These are phyloP conservation scores for Zhuliangozyma blackwelliae DNA, from an alignment of 1,139 yeast species.

Conservation along the genomic window DNA sequence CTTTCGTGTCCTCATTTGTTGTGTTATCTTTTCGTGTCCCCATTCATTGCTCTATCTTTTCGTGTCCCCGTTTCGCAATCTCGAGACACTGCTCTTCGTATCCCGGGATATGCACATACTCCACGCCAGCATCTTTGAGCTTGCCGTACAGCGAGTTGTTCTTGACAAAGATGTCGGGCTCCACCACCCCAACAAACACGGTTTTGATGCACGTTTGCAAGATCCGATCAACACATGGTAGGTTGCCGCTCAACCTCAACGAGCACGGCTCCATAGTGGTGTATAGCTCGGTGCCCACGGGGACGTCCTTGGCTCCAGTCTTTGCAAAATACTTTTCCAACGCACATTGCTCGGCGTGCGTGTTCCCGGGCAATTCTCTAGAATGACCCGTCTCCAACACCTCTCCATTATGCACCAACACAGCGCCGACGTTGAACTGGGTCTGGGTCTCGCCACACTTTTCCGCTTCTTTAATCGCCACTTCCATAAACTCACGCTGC, in stretches of 20 bases:
- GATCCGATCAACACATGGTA: conserved; percentile 83
- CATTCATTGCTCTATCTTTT: conserved; percentile 45
- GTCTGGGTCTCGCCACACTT: conserved; percentile 82
- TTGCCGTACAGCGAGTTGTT: conserved; percentile 62
- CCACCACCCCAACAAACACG: conserved; percentile 88
- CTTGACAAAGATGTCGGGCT: conserved; percentile 83
- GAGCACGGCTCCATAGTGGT: conserved; percentile 99
- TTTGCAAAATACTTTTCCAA: conserved; percentile 61
- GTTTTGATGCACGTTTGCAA: conserved; percentile 54
- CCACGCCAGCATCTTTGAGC: conserved; percentile 54
- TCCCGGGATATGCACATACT: conserved; percentile 80
- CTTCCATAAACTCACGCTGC: conserved; percentile 50
- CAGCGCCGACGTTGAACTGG: conserved; percentile 93
- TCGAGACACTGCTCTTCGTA: conserved; percentile 67
- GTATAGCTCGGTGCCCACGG: conserved; percentile 75
- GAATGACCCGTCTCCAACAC: conserved; percentile 80
- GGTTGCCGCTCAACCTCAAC: conserved; percentile 80
- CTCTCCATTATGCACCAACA: conserved; percentile 62
- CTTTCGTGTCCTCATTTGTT: conserved; percentile 70
- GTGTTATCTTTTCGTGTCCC: too few relatives aligned
- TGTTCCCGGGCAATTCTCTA: conserved; percentile 88
- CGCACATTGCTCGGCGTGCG: conserved; percentile 98
- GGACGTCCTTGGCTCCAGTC: conserved; percentile 44
- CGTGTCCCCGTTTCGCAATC: conserved; percentile 79
- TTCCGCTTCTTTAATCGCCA: conserved; percentile 72